Evolutionary conservation across 1,139 yeast species (phyloP), one percentile per base, ranked within the genome.

Genomic region (Debaryomycetaceae sp.): DNA sequence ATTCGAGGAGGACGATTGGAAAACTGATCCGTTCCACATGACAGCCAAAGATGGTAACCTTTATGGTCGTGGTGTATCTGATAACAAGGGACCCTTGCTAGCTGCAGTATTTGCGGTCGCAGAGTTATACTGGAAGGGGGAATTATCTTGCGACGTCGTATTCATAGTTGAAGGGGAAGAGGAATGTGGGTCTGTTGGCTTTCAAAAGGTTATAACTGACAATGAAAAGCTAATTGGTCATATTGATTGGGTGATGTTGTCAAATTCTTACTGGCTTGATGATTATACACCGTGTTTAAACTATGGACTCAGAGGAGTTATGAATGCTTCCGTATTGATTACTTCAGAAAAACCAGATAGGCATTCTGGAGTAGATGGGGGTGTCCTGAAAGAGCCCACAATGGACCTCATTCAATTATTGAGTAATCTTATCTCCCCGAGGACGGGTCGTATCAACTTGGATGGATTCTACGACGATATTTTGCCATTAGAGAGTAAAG

Each of bases 281-380:
- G 95, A 89, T 53, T 71, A 74, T 6, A 83, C 84, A 6, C 99
- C 99, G 0, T 93, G 98, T 62, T 71, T 93, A 52, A 93, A 93
- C 58, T 93, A 91, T 62, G 99, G 99, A 0, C 72, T 93, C 46
- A 78, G 99, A 59, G 99, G 99, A 38, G 93, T 91, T 6, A 75
- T 93, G 34, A 87, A 89, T 62, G 86, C 90, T 2, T 72, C 83
- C n/a, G 78, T 93, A 3, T 80, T 80, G 36, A 75, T 93, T 13
- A 70, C 72, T 44, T 83, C 91, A 42, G 89, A 81, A 47, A 76
- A 76, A 49, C 96, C 96, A 1, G 98, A 93, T 65, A 73, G 96
- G 49, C 99, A 93, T 58, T 89, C 97, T 0, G 99, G 99, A 49
- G 95, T 93, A 13, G 96, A 91, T 65, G 99, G 99, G 40, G 99